A percentile compares a stretch with the other conserved stretches of the same genome.
Evolutionary conservation across 1,284 basidiomycete genomes (phyloP).

Genomic region (Blastosporella zonata): DNA sequence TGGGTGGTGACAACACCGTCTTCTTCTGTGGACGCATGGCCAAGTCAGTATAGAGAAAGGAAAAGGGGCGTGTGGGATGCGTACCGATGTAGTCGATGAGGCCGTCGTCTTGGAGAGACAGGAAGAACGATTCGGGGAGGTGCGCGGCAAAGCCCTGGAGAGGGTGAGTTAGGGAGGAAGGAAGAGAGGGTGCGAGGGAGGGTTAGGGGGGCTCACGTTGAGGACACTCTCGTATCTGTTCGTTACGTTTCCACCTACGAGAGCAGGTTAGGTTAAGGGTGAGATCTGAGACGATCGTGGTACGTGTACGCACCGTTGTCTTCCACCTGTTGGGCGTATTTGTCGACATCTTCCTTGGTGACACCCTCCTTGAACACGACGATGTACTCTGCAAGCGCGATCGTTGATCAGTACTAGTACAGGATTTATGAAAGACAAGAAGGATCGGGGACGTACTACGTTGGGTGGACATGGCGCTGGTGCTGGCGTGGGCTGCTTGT

Average conservation of each 20-base stretch:
- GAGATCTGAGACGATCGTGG: neutral
- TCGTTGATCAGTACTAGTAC: too few relatives aligned
- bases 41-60: neutral
- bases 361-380: conserved; percentile 56
- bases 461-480: conserved; percentile 20
- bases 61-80: conserved; percentile 16
- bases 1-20: conserved; percentile 47
- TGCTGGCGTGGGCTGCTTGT: neutral
- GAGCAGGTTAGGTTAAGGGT: neutral
- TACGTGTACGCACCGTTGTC: conserved; percentile 32
- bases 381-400: conserved; percentile 57
- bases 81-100: conserved; percentile 55
- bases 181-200: neutral
- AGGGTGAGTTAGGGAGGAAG: neutral
- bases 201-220: conserved; percentile 26
- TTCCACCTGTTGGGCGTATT: conserved; percentile 40
- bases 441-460: conserved; percentile 14
- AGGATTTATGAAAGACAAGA: neutral
- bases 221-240: conserved; percentile 37
- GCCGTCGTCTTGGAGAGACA: conserved; percentile 31
- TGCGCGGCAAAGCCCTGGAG: conserved; percentile 53
- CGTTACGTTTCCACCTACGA: conserved; percentile 42
- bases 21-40: conserved; percentile 35
- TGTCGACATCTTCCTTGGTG: conserved; percentile 40
- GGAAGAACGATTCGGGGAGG: conserved; percentile 40